Base-by-base conservation (phyloP, 805 yeast genomes). In the Kregervanrija fluxuum region DNA sequence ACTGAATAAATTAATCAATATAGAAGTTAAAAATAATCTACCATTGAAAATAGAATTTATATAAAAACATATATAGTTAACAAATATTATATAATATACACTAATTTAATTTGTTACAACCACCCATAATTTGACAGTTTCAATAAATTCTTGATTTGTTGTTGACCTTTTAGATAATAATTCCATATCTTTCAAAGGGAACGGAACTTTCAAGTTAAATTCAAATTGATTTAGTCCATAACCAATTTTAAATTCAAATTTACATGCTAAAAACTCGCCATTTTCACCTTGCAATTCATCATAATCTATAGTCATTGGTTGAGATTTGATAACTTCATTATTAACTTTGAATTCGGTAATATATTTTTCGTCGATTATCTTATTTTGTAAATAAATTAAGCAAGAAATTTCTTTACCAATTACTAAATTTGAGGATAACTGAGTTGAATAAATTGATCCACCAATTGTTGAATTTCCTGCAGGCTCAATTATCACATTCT, bases 161-260 rank as follows among this genome's bases (percentile, higher is more conserved):
- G 34, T 11, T 10, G 12, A 12, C 11, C 13, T 12, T 32, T 32
- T 32, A 5, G 34, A 32, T 32, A 12, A 12, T 16, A 30, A 5
- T 46, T 35, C 38, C 28, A 40, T 33, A 28, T 30, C 38, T n/a
- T 41, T 40, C 17, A 51, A 37, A 15, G 56, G 54, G n/a, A 45
- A 48, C 15, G 64, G 64, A 35, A 56, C 57, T 40, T 51, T 54
- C 35, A 60, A 48, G 11, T 61, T 62, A 42, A 69, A 70, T 33
- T 66, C 71, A 34, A 74, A 57, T 43, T 67, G 56, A 47, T 73
- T 75, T 51, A 75, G 59, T 1, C 80, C 80, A 38, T 62, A 51
- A 14, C 73, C 70, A 32, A 75, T 56, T 48, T 69, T 73, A 44
- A 73, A 49, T 48, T 74, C 80, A 52, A 67, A 74, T 45, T 66